Conservation (phyloP, 768 basidiomycete genomes). For the Kwoniella pini region DNA sequence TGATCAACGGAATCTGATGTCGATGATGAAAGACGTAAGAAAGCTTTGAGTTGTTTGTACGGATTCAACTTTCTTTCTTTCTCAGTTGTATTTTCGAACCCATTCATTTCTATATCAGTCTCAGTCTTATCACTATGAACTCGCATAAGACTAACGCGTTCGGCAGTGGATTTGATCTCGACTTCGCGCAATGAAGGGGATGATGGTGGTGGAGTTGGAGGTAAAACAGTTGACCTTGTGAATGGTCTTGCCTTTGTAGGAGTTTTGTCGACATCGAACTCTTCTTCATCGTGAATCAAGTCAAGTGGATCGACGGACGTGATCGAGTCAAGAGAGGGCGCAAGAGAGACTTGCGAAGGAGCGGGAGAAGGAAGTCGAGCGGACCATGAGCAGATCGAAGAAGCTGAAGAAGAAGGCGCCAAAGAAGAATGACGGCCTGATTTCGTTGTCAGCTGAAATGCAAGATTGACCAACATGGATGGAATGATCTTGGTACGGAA, state of each 20-base stretch:
- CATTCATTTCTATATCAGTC: conserved; percentile 5
- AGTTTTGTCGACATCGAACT: conserved; percentile 36
- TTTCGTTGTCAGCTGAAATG: neutral
- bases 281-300: conserved; percentile 20
- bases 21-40: conserved; percentile 42
- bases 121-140: conserved; percentile 22
- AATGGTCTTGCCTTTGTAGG: conserved; percentile 38
- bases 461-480: too few relatives aligned
- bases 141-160: conserved; percentile 38
- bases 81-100: neutral
- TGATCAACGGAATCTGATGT: conserved; percentile 19
- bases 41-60: conserved; percentile 51
- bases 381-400: too few relatives aligned
- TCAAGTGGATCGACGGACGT: conserved; percentile 30
- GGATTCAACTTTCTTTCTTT: conserved; percentile 32
- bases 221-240: conserved; percentile 5
- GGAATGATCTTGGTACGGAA: too few relatives aligned
- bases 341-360: conserved; percentile 31
- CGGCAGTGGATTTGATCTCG: conserved; percentile 26
- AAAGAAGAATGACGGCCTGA: conserved; percentile 30
- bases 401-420: conserved; percentile 20
- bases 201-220: conserved; percentile 44
- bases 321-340: conserved; percentile 26
- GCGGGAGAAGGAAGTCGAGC: conserved; percentile 30
- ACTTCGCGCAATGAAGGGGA: conserved; percentile 23